phyloP scores from a whole-genome alignment of 169 alveolate genomes.

The Plasmodium coatneyi region DNA sequence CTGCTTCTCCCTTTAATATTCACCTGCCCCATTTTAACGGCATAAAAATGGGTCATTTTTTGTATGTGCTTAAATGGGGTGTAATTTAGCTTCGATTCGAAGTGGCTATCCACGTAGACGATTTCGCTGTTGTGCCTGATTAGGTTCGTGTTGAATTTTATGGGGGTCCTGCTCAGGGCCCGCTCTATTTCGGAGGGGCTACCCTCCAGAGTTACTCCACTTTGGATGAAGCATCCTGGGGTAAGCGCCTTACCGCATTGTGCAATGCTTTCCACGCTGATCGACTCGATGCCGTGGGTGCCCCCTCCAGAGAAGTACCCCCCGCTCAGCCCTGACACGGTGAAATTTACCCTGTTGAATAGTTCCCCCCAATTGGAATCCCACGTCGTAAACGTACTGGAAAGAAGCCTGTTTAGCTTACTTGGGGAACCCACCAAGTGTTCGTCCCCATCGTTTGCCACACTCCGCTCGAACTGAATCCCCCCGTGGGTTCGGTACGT shows the following conservation, averaged over 20 bases:
- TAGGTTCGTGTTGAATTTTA: slow-evolving; percentile 38
- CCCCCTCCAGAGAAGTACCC: not conserved
- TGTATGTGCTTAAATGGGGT: slow-evolving; percentile 13
- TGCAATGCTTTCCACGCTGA: not conserved
- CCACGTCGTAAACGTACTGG: not conserved
- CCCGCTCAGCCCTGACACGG: slow-evolving; percentile 19
- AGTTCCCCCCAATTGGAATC: not conserved
- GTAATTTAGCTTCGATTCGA: slow-evolving; percentile 13
- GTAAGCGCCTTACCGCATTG: not conserved
- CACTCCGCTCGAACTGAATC: slow-evolving; percentile 18
- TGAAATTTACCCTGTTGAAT: slow-evolving; percentile 13
- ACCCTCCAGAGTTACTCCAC: not conserved
- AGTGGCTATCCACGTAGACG: slow-evolving; percentile 4
- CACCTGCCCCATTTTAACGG: not conserved
- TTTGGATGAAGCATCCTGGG: not conserved
- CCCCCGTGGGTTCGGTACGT: slow-evolving; percentile 20
- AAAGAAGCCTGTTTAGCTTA: not conserved
- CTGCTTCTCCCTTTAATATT: not conserved
- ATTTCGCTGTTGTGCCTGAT: slow-evolving; percentile 32
- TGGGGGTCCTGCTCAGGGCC: not conserved
- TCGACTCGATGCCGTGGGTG: not conserved
- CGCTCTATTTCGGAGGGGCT: slow-evolving; percentile 27
- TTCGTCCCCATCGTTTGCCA: slow-evolving; percentile 1
- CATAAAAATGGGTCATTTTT: slow-evolving; percentile 6
- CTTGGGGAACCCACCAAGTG: not conserved